Evolutionary conservation across 192 early-diverging fungal genomes (phyloP).

Genomic region (Kickxella alabastrina): DNA sequence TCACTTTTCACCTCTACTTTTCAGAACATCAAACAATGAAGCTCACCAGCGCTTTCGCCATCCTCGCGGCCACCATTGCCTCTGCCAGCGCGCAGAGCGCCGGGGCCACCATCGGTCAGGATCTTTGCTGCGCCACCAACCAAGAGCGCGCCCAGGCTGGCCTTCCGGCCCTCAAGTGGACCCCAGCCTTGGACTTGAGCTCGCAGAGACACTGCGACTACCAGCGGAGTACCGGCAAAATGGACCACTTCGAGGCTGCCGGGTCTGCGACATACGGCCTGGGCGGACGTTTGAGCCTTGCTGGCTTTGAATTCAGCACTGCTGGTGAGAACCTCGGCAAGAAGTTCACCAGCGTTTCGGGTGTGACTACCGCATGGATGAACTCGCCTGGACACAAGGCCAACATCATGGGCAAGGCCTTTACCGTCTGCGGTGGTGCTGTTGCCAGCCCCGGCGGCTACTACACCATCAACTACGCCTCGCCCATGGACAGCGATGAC

Average conservation of each 20-base stretch:
- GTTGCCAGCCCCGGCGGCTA: slow-evolving; percentile 18
- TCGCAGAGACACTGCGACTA: slow-evolving; percentile 28
- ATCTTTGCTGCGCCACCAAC: slow-evolving; percentile 50
- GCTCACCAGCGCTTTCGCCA: slow-evolving; percentile 15
- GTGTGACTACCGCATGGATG: slow-evolving; percentile 47
- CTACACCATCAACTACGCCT: slow-evolving; percentile 38
- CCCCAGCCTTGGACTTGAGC: slow-evolving; percentile 15
- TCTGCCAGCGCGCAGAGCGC: slow-evolving; percentile 8
- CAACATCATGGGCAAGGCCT: slow-evolving; percentile 46
- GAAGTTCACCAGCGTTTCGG: slow-evolving; percentile 11
- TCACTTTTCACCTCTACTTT: background rate
- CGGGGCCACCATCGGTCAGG: slow-evolving; percentile 22
- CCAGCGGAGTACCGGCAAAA: slow-evolving; percentile 6
- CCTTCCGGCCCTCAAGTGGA: slow-evolving; percentile 25
- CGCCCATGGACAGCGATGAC: slow-evolving; percentile 23
- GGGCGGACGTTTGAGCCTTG: slow-evolving; percentile 12
- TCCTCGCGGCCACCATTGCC: slow-evolving; percentile 15
- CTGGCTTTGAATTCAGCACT: slow-evolving; percentile 17
- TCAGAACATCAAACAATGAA: slow-evolving; percentile 33
- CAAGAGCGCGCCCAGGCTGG: slow-evolving; percentile 12
- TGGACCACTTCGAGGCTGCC: slow-evolving; percentile 19
- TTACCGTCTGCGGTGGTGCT: slow-evolving; percentile 52
- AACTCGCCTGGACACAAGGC: slow-evolving; percentile 40
- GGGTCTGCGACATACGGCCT: slow-evolving; percentile 9
- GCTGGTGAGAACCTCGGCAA: slow-evolving; percentile 46